Conservation (phyloP, 2,329 filamentous ascomycete species). For the Huntiella moniliformis region DNA sequence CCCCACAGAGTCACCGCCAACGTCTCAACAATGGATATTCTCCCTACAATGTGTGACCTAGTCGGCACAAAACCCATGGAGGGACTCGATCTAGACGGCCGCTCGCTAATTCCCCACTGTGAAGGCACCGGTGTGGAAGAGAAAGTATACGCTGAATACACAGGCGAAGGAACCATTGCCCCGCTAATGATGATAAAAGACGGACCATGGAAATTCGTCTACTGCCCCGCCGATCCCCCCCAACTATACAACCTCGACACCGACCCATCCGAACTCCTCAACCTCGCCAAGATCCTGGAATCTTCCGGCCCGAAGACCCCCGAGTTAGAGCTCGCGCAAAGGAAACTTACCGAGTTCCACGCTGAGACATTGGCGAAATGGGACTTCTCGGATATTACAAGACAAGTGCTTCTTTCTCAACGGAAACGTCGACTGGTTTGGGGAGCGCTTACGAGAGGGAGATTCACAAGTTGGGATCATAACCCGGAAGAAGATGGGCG, state of each 20-base stretch:
- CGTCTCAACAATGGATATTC: conserved; percentile 77
- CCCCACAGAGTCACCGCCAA: conserved; percentile 64
- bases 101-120: conserved; percentile 64
- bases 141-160: conserved; percentile 88
- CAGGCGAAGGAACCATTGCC: conserved; percentile 74
- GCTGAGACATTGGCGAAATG: conserved; percentile 57
- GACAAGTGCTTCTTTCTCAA: conserved; percentile 58
- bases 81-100: conserved; percentile 68
- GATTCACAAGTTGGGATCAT: conserved; percentile 71
- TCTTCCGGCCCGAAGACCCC: conserved; percentile 17
- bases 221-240: conserved; percentile 63
- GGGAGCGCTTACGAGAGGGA: conserved; percentile 57
- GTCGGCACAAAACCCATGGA: conserved; percentile 51
- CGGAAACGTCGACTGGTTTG: conserved; percentile 62
- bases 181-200: conserved; percentile 90
- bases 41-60: conserved; percentile 74
- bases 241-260: conserved; percentile 64
- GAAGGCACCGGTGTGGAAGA: conserved; percentile 46
- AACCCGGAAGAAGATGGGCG: conserved; percentile 53
- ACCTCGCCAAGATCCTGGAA: conserved; percentile 37
- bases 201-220: conserved; percentile 79
- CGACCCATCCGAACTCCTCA: conserved; percentile 62
- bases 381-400: conserved; percentile 63
- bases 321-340: conserved; percentile 25
- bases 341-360: conserved; percentile 46